phyloP scores from a whole-genome alignment of 257 asterid genomes.

The Nicotiana tomentosiformis region DNA sequence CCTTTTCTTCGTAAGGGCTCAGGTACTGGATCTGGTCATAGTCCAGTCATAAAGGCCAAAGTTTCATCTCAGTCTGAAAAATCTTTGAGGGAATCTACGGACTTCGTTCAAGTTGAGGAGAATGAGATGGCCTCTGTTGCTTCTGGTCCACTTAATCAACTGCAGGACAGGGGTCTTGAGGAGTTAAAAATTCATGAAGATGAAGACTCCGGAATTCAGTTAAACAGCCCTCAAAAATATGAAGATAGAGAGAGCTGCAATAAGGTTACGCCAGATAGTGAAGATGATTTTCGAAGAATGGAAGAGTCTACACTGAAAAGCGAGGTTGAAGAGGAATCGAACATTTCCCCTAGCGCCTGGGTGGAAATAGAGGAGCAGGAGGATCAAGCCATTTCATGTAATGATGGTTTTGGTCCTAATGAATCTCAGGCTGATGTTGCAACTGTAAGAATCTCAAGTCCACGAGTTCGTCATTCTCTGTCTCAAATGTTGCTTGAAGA shows the following conservation, averaged over 20 bases:
- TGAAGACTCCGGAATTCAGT: slow-evolving; percentile 21
- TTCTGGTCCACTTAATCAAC: slow-evolving; percentile 37
- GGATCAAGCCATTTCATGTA: slow-evolving; percentile 33
- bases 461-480: slow-evolving; percentile 91
- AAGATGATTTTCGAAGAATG: slow-evolving; percentile 18
- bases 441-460: slow-evolving; percentile 52
- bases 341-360: slow-evolving; percentile 93
- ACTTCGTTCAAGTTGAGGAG: slow-evolving; percentile 30
- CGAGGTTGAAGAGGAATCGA: slow-evolving; percentile 55
- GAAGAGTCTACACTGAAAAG: slow-evolving; percentile 30
- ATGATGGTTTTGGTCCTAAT: slow-evolving; percentile 29
- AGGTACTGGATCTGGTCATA: slow-evolving; percentile 41
- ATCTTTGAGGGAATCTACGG: slow-evolving; percentile 28
- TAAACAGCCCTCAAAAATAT: slow-evolving; percentile 33
- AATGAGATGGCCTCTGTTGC: slow-evolving; percentile 31
- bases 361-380: slow-evolving; percentile 81
- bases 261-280: slow-evolving; percentile 21
- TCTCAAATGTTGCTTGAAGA: slow-evolving; percentile 98
- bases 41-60: slow-evolving; percentile 45
- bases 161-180: slow-evolving; percentile 35
- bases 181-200: slow-evolving; percentile 18
- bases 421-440: slow-evolving; percentile 36
- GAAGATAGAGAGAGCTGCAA: slow-evolving; percentile 38
- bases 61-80: slow-evolving; percentile 40
- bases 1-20: slow-evolving; percentile 89